phyloP scores from a whole-genome alignment of 2,329 filamentous ascomycete species.

The Dactylonectria estremocensis region DNA sequence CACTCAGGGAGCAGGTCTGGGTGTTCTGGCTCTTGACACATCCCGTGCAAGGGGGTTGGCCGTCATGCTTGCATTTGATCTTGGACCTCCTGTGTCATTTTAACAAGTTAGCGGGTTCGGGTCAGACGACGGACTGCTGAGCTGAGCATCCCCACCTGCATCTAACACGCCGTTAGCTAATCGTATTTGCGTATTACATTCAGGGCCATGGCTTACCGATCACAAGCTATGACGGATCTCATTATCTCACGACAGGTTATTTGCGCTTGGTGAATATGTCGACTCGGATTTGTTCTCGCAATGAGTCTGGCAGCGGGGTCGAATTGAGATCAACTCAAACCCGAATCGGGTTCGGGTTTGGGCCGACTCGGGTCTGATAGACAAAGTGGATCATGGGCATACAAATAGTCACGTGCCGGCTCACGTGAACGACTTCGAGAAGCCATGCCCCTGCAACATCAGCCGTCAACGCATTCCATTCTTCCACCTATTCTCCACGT shows the following conservation, averaged over 20 bases:
- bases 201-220: constrained; percentile 30
- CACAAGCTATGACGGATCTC: constrained; percentile 46
- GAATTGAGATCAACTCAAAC: neutral
- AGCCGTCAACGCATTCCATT: too few species aligned
- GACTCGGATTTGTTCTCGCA: neutral
- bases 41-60: constrained; percentile 42
- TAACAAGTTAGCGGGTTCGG: neutral
- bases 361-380: neutral
- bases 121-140: neutral
- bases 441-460: neutral
- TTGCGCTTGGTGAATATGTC: neutral
- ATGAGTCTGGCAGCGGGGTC: neutral
- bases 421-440: neutral
- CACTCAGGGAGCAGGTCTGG: constrained; percentile 37
- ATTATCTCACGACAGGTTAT: constrained; percentile 20
- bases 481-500: too few species aligned
- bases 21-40: constrained; percentile 39
- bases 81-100: constrained; percentile 39
- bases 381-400: neutral
- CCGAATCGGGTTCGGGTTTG: constrained; percentile 5
- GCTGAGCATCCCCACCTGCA: constrained; percentile 40
- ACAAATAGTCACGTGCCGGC: neutral
- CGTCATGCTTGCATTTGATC: constrained; percentile 46
- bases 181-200: rapidly evolving
- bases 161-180: constrained; percentile 13